Evolutionary conservation across 305 asterid species (phyloP).

Genomic region (Fraxinus xanthoxyloides): DNA sequence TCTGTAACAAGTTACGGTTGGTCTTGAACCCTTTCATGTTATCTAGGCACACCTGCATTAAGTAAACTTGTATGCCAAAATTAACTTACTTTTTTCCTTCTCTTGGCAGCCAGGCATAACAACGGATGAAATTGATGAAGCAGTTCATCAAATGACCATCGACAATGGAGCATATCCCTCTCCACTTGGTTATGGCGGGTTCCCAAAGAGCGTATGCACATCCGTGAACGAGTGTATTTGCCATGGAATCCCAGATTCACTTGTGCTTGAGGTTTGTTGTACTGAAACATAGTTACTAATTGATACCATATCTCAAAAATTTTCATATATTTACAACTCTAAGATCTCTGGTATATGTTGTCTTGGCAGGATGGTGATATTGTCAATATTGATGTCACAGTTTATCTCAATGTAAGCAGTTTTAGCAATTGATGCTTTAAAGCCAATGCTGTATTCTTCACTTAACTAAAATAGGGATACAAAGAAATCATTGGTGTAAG

Average conservation of each 20-base stretch:
- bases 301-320: neutral
- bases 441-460: constrained; percentile 10
- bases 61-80: constrained; percentile 19
- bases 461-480: neutral
- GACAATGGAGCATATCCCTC: constrained; percentile 96
- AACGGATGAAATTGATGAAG: constrained; percentile 90
- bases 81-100: constrained; percentile 27
- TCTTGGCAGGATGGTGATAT: constrained; percentile 93
- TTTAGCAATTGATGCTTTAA: constrained; percentile 2
- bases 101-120: constrained; percentile 96
- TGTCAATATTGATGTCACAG: constrained; percentile 91
- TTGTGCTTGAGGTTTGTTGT: constrained; percentile 72
- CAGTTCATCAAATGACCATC: constrained; percentile 91
- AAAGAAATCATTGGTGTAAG: neutral
- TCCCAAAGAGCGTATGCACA: constrained; percentile 98
- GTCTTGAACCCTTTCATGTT: neutral
- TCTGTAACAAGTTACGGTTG: neutral
- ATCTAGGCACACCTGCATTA: neutral
- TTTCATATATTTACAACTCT: constrained; percentile 10
- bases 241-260: constrained; percentile 99
- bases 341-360: constrained; percentile 19
- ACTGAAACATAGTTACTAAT: constrained; percentile 14
- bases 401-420: constrained; percentile 84
- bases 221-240: constrained; percentile 98
- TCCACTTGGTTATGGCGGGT: constrained; percentile 96